phyloP scores from a whole-genome alignment of 2,329 filamentous ascomycete genomes.

The Taxawa tesnikishii region DNA sequence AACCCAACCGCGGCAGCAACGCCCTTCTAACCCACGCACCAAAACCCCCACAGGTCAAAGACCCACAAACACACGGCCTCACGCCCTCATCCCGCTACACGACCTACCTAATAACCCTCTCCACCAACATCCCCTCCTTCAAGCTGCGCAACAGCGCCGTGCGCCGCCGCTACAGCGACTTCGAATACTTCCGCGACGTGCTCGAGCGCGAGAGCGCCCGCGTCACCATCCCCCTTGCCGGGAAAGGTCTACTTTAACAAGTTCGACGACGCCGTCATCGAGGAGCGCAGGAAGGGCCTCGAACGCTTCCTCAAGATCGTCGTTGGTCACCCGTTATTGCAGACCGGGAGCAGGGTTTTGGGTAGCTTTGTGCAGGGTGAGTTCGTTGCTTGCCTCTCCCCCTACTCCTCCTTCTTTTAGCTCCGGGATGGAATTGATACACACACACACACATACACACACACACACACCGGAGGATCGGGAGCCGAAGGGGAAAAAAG shows the following conservation, averaged over 20 bases:
- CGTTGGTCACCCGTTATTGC: conserved; percentile 86
- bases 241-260: conserved; percentile 97
- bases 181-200: conserved; percentile 97
- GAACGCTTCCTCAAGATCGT: conserved; percentile 97
- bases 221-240: conserved; percentile 89
- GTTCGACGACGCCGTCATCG: conserved; percentile 97
- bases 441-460: no score
- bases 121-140: conserved; percentile 98
- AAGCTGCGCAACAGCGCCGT: conserved; percentile 79
- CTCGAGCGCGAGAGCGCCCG: conserved; percentile 88
- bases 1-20: conserved; percentile 3
- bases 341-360: conserved; percentile 94
- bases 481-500: not conserved
- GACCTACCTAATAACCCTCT: conserved; percentile 94
- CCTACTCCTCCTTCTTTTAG: no score
- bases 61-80: conserved; percentile 87
- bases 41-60: conserved; percentile 83
- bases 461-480: no score
- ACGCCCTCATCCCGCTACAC: conserved; percentile 66
- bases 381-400: no score
- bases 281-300: conserved; percentile 78
- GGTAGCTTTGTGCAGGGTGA: conserved; percentile 92
- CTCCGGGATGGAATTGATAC: no score
- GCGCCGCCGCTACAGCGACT: conserved; percentile 90
- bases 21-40: conserved; percentile 11